These are phyloP conservation scores for Ustilago trichophora DNA, from an alignment of 1,284 basidiomycete species.

Conservation along the genomic window DNA sequence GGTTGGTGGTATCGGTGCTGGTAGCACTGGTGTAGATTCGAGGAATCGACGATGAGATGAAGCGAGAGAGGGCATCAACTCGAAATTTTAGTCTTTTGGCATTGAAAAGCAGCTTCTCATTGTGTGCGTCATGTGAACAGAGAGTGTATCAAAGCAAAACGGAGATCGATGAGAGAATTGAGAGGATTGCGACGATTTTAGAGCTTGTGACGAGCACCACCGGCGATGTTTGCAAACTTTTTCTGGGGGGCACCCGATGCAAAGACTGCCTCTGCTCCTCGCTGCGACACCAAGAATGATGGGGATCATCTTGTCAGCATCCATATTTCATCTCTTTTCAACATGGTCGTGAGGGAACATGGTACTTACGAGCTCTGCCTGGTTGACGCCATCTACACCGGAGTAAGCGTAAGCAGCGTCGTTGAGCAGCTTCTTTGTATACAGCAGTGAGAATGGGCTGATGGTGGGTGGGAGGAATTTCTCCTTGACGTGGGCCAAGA, in stretches of 20 bases:
- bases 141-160: no score
- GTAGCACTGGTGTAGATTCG: conserved; percentile 46
- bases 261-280: conserved; percentile 49
- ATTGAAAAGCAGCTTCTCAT: no score
- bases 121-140: no score
- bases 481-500: conserved; percentile 26
- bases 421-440: conserved; percentile 50
- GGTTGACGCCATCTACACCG: conserved; percentile 36
- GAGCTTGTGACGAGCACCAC: conserved; percentile 51
- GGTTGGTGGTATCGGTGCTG: conserved; percentile 40
- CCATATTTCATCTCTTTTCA: no score
- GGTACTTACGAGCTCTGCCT: conserved; percentile 48
- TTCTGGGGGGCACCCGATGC: conserved; percentile 38
- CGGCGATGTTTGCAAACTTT: conserved; percentile 38
- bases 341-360: no score
- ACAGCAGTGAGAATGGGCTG: conserved; percentile 45
- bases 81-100: no score
- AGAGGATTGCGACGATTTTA: no score
- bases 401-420: conserved; percentile 42
- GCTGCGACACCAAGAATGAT: no score
- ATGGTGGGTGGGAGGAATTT: conserved; percentile 42
- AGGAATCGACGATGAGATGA: conserved; percentile 46
- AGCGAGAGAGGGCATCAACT: no score
- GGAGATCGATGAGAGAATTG: no score
- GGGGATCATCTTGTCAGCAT: no score